These are phyloP conservation scores for Prunus salicina DNA, from an alignment of 306 rosid genomes.

Conservation along the genomic window DNA sequence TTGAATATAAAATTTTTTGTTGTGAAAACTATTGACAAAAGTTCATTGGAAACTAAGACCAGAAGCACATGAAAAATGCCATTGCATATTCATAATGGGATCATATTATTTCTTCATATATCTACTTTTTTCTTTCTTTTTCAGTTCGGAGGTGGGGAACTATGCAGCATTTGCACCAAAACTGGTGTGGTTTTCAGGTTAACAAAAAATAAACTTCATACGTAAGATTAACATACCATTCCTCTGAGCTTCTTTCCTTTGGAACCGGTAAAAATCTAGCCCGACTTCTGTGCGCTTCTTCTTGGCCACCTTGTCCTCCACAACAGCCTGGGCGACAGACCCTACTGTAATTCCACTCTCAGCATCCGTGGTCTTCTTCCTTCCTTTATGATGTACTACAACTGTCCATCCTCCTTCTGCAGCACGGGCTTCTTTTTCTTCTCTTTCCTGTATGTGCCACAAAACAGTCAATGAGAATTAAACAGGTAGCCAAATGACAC, in stretches of 20 bases:
- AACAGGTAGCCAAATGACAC: not conserved
- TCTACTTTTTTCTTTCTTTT: not conserved
- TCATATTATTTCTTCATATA: not conserved
- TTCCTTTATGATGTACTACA: conserved; percentile 79
- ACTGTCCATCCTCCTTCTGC: conserved; percentile 93
- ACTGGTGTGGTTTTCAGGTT: not conserved
- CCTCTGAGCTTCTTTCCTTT: conserved; percentile 80
- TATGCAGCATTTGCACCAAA: not conserved
- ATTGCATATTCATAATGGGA: not conserved
- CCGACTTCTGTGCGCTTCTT: conserved; percentile 67
- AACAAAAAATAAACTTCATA: not conserved
- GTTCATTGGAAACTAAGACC: not conserved
- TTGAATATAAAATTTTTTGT: not conserved
- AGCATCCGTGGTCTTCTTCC: conserved; percentile 83
- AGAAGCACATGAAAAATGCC: not conserved
- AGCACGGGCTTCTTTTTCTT: conserved; percentile 62
- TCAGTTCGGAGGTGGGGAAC: not conserved
- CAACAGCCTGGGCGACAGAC: conserved; percentile 74
- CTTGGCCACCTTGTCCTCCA: conserved; percentile 54
- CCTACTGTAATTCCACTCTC: conserved; percentile 78
- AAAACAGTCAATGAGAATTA: conserved; percentile 13
- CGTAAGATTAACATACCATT: conserved; percentile 45
- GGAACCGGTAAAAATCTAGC: conserved; percentile 79
- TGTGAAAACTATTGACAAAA: not conserved
- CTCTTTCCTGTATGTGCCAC: conserved; percentile 54